Base-by-base conservation (phyloP, 1,284 basidiomycete genomes). In the Cutaneotrichosporon sp. region DNA sequence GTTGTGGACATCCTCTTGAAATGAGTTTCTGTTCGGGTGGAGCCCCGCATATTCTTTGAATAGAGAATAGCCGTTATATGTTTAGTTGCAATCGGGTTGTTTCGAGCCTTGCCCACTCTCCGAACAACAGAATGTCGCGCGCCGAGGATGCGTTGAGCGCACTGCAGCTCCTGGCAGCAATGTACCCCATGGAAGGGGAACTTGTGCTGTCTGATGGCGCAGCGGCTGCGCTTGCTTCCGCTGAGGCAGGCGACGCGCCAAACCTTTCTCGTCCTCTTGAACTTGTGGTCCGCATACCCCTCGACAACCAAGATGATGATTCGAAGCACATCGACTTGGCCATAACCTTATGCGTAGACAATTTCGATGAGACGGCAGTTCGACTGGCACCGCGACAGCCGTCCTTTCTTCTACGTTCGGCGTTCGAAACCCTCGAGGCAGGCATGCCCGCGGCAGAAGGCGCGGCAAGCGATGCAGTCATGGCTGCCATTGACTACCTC, bases 141-240 rank as follows among this genome's bases (percentile, higher is more conserved):
- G 26, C 26, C 26, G 30, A 34, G 8, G 51, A 55, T 10, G 46
- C 41, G 4, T 45, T 59, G n/a, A 49, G 52, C 30, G 65, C 65
- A 9, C 58, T 73, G 45, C 56, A 64, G 49, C 55, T 73, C 17
- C 61, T 75, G 9, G 56, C 64, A 18, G 64, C 70, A 17, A 73
- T 73, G 72, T 73, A 69, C 50, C 69, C 72, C 3, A 56, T 65
- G 12, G 49, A 56, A 2, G 57, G 60, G 20, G 71, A 74, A 56
- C 60, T 72, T 10, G 45, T 40, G 23, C 53, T 70, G 23, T 37
- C 38, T 30, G 44, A 59, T 18, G 48, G 49, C 1, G 57, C 64
- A 12, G 51, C 53, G 1, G 22, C 36, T 1, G 59, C 55, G 0
- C 48, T 65, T 30, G 47, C 20, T 1, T 41, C 44, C 13, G 13